These are phyloP conservation scores for Psilocybe sp. DNA, from an alignment of 768 basidiomycete species.

Conservation along the genomic window DNA sequence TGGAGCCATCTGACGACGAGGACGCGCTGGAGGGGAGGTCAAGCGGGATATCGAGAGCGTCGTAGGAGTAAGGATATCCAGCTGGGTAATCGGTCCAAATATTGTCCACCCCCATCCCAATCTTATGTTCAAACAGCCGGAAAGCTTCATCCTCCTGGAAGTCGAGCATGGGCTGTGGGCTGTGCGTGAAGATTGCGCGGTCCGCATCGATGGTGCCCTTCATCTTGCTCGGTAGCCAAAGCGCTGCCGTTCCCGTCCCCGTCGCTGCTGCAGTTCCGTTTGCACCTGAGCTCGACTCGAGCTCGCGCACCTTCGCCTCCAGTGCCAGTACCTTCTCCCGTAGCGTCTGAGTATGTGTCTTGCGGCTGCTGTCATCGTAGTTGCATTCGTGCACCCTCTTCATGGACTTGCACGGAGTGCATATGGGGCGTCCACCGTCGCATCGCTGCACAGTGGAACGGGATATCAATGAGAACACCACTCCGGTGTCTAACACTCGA, in stretches of 20 bases:
- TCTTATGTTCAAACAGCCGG: too few relatives aligned
- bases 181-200: too few relatives aligned
- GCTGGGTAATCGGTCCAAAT: too few relatives aligned
- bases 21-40: too few relatives aligned
- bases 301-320: constrained; percentile 50
- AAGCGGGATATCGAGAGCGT: too few relatives aligned
- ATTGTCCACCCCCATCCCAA: too few relatives aligned
- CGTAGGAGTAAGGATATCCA: too few relatives aligned
- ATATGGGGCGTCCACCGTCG: constrained; percentile 54
- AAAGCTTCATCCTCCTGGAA: too few relatives aligned
- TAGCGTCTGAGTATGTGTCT: constrained; percentile 57
- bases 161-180: too few relatives aligned
- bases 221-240: neutral
- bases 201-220: too few relatives aligned
- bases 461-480: neutral
- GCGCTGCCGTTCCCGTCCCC: neutral
- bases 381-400: constrained; percentile 49
- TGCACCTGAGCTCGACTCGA: constrained; percentile 46
- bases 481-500: neutral
- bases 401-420: constrained; percentile 54
- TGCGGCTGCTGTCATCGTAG: constrained; percentile 59
- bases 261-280: neutral
- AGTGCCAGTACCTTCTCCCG: constrained; percentile 53
- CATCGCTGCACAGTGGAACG: constrained; percentile 46
- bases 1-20: too few relatives aligned